Conservation (phyloP, 768 basidiomycete genomes). For the Boletales sp. region DNA sequence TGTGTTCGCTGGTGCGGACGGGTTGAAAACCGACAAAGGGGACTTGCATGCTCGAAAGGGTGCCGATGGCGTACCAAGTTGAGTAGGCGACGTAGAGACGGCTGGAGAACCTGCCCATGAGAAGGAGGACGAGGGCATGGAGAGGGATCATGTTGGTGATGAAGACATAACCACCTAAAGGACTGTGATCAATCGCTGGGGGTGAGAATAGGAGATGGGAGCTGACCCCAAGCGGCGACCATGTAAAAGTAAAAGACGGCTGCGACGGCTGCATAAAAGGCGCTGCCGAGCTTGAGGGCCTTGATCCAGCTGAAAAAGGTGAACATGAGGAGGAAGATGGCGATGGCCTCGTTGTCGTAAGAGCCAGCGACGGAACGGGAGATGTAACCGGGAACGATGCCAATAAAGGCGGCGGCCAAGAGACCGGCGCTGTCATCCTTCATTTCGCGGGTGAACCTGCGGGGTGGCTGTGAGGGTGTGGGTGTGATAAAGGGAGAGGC, state of each 20-base stretch:
- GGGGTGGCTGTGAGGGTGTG: background rate
- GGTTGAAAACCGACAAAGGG: conserved; percentile 99
- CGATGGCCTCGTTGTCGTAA: conserved; percentile 99
- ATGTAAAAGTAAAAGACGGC: conserved; percentile 99
- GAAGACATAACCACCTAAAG: conserved; percentile 90
- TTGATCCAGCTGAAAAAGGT: conserved; percentile 98
- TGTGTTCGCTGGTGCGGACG: conserved; percentile 96
- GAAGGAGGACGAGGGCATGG: conserved; percentile 88
- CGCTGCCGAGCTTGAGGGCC: conserved; percentile 91
- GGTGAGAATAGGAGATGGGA: background rate
- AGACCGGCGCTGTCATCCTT: conserved; percentile 93
- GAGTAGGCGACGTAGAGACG: conserved; percentile 94
- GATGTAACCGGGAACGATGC: conserved; percentile 97
- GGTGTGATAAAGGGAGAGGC: background rate
- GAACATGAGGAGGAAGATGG: conserved; percentile 99
- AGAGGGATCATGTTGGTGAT: conserved; percentile 99
- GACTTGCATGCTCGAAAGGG: conserved; percentile 97
- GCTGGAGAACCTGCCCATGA: conserved; percentile 94
- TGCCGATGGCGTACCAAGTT: conserved; percentile 97
- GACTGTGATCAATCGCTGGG: conserved; percentile 7
- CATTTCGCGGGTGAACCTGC: conserved; percentile 94
- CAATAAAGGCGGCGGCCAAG: conserved; percentile 97
- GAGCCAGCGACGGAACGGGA: conserved; percentile 98
- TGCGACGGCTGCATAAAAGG: conserved; percentile 83
- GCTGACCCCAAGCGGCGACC: conserved; percentile 99